A percentile compares a stretch with the other conserved stretches of the same genome.
Evolutionary conservation across 805 yeast genomes (phyloP).

Genomic region (Candida pseudoglaebosa): DNA sequence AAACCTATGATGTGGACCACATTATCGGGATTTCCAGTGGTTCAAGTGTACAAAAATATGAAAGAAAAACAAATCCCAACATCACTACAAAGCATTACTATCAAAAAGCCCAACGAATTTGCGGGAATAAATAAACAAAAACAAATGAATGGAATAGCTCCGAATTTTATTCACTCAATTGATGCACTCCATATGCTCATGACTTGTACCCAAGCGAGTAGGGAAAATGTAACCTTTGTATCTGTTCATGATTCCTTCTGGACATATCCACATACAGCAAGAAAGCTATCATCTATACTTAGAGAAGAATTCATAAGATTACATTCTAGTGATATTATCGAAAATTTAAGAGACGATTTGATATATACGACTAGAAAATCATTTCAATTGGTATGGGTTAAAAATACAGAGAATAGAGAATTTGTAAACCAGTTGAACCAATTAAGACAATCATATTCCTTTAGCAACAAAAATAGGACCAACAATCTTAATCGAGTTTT

Average conservation of each 20-base stretch:
- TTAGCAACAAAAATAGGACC: slow-evolving; percentile 1
- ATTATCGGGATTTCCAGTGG: slow-evolving; percentile 37
- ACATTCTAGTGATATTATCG: slow-evolving; percentile 24
- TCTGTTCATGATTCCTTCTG: slow-evolving; percentile 44
- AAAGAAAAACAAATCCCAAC: slow-evolving; percentile 14
- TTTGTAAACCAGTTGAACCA: slow-evolving; percentile 6
- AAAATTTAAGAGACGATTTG: slow-evolving; percentile 24
- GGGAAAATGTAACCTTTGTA: slow-evolving; percentile 23
- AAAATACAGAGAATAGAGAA: slow-evolving; percentile 12
- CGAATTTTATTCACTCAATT: slow-evolving; percentile 41
- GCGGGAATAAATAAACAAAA: slow-evolving; percentile 25
- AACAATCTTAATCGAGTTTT: slow-evolving; percentile 8
- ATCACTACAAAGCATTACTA: slow-evolving; percentile 16
- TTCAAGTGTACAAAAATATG: slow-evolving; percentile 30
- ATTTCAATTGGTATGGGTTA: slow-evolving; percentile 33
- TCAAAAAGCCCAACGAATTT: slow-evolving; percentile 15
- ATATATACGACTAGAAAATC: slow-evolving; percentile 17
- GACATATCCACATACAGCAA: slow-evolving; percentile 35
- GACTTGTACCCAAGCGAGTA: slow-evolving; percentile 26
- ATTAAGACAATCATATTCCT: slow-evolving; percentile 7
- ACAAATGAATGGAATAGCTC: slow-evolving; percentile 38
- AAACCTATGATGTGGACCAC: slow-evolving; percentile 43
- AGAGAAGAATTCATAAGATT: slow-evolving; percentile 34
- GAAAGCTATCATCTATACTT: slow-evolving; percentile 19
- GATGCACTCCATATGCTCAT: slow-evolving; percentile 38